Conservation (phyloP, 1,284 basidiomycete genomes). For the Leccinum huronense region DNA sequence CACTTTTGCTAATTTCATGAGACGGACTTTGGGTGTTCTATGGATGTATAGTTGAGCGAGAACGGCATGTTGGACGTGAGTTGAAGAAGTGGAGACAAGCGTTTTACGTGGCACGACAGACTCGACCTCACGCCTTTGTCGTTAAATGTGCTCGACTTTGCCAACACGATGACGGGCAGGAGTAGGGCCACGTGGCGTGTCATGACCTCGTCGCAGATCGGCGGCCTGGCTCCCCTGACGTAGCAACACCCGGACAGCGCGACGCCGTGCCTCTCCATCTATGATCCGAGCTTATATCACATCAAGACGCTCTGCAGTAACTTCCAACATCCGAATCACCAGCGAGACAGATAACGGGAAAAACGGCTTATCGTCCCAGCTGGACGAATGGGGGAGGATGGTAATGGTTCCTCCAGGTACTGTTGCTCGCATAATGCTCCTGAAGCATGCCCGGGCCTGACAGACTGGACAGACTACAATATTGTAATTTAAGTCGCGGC, state of each 20-base stretch:
- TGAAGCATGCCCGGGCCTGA: background rate
- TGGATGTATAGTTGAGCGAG: constrained; percentile 31
- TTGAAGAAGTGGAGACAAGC: too few species aligned
- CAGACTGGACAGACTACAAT: background rate
- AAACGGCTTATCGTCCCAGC: background rate
- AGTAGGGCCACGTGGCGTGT: background rate
- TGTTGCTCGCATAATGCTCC: too few species aligned
- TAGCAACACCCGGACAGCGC: background rate
- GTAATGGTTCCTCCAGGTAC: background rate
- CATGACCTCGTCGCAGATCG: background rate
- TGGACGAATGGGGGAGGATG: background rate
- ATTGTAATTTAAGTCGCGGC: background rate
- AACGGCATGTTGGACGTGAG: constrained; percentile 24
- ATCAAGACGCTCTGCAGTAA: too few species aligned
- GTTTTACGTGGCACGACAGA: too few species aligned
- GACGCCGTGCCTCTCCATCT: background rate
- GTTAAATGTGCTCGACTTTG: background rate
- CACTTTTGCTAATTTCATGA: background rate
- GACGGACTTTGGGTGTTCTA: constrained; percentile 28
- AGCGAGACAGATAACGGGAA: too few species aligned
- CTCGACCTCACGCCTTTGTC: too few species aligned
- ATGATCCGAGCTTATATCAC: too few species aligned
- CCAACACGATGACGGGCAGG: background rate
- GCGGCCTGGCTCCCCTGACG: background rate
- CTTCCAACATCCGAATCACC: too few species aligned